Percentiles rank a stretch among this genome's conserved stretches.
These are phyloP conservation scores for Lonicera japonica DNA, from an alignment of 129 eudicot species.

Conservation along the genomic window DNA sequence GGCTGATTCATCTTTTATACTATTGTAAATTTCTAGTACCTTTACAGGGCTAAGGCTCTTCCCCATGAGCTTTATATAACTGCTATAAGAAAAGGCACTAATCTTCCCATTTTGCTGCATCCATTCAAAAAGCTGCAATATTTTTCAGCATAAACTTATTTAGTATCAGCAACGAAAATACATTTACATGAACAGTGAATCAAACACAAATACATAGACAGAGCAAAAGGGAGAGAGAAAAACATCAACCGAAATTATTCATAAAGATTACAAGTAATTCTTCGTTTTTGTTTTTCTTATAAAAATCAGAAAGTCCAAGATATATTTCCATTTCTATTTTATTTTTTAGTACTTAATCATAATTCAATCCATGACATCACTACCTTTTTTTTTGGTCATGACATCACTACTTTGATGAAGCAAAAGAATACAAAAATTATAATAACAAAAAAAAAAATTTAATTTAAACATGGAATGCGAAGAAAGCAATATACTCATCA, in stretches of 20 bases:
- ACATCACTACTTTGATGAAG: too few species aligned
- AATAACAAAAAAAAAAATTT: too few species aligned
- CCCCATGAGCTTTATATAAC: slow-evolving; percentile 75
- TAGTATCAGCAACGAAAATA: neutral
- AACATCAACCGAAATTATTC: neutral
- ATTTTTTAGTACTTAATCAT: too few species aligned
- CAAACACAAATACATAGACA: neutral
- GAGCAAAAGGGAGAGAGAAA: neutral
- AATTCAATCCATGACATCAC: too few species aligned
- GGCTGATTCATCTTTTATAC: slow-evolving; percentile 51
- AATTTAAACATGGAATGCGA: too few species aligned
- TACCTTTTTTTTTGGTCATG: too few species aligned
- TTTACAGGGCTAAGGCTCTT: slow-evolving; percentile 47
- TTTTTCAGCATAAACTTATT: slow-evolving; percentile 1
- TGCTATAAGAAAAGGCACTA: slow-evolving; percentile 76
- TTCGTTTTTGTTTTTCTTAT: too few species aligned
- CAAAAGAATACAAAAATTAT: too few species aligned
- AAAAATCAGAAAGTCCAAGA: too few species aligned
- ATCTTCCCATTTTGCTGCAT: slow-evolving; percentile 65
- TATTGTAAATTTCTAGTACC: slow-evolving; percentile 60
- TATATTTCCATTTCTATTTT: too few species aligned
- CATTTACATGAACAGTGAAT: neutral
- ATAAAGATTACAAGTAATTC: too few species aligned
- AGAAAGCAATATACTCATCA: too few species aligned
- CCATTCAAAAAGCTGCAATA: slow-evolving; percentile 82